Percentiles rank a stretch among this genome's conserved stretches.
These are phyloP conservation scores for Colletotrichum sp. DNA, from an alignment of 2,329 filamentous ascomycete species.

Conservation along the genomic window DNA sequence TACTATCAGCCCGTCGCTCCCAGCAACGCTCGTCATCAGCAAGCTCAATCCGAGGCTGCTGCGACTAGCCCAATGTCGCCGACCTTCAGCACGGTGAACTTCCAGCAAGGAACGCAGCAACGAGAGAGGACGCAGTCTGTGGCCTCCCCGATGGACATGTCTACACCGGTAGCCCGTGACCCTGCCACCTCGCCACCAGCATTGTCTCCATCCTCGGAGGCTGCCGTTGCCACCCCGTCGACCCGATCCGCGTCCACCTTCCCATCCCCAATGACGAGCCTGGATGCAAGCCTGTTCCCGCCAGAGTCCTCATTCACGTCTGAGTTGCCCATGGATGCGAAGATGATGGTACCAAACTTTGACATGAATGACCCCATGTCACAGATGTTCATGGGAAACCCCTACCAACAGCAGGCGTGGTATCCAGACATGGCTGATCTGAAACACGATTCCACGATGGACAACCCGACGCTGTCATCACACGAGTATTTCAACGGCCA, in stretches of 20 bases:
- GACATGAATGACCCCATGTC: constrained; percentile 31
- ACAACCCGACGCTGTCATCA: background rate
- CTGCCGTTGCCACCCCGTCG: constrained; percentile 7
- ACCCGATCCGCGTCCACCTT: constrained; percentile 27
- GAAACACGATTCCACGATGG: background rate
- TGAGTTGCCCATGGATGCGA: constrained; percentile 46
- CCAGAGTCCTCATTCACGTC: constrained; percentile 44
- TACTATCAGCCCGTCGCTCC: constrained; percentile 8
- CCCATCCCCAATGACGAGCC: constrained; percentile 24
- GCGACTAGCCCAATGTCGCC: background rate
- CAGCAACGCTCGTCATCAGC: background rate
- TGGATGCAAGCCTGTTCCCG: constrained; percentile 27
- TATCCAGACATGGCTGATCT: background rate
- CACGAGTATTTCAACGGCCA: constrained; percentile 12
- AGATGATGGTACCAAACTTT: constrained; percentile 41
- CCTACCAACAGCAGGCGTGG: constrained; percentile 1
- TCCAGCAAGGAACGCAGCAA: constrained; percentile 26
- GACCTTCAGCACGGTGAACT: background rate
- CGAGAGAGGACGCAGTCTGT: background rate
- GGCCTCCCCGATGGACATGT: constrained; percentile 24
- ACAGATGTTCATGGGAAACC: constrained; percentile 16
- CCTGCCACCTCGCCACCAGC: constrained; percentile 30
- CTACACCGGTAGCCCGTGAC: background rate
- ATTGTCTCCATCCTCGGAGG: constrained; percentile 30
- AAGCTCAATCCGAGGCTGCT: background rate